These are phyloP conservation scores for Gillenia trifoliata DNA, from an alignment of 306 rosid species.

Conservation along the genomic window DNA sequence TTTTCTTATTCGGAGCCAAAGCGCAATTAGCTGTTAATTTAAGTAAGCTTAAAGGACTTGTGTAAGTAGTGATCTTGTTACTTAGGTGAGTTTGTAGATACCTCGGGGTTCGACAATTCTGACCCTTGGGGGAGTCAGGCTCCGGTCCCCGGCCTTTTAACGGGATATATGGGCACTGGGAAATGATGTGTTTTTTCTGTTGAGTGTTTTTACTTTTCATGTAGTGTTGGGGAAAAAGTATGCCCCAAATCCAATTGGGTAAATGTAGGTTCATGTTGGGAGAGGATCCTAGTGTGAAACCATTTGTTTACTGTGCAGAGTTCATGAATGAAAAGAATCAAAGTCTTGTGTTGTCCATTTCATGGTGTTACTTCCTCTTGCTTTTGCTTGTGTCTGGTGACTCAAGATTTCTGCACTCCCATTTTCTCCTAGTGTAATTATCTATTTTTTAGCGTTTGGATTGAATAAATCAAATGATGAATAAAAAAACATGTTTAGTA, in stretches of 20 bases:
- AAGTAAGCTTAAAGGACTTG: conserved; percentile 22
- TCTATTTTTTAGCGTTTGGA: too few species aligned
- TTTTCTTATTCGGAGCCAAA: conserved; percentile 39
- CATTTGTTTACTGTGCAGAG: conserved; percentile 26
- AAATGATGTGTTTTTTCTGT: conserved; percentile 20
- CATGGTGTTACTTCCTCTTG: not conserved
- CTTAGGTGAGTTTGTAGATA: conserved; percentile 40
- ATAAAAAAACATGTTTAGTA: too few species aligned
- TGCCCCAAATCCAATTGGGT: conserved; percentile 12
- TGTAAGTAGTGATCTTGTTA: conserved; percentile 28
- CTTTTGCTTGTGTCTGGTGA: not conserved
- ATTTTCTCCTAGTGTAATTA: not conserved
- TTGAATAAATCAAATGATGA: too few species aligned
- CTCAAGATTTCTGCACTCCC: not conserved
- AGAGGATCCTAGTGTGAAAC: conserved; percentile 60
- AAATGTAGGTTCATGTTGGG: conserved; percentile 49
- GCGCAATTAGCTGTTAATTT: conserved; percentile 41
- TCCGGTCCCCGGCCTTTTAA: conserved; percentile 60
- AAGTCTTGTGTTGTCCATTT: not conserved
- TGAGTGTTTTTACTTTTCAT: conserved; percentile 30
- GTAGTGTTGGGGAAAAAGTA: conserved; percentile 40
- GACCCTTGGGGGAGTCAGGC: conserved; percentile 38
- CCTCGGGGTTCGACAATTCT: conserved; percentile 49
- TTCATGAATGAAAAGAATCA: conserved; percentile 5
- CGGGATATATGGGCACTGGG: conserved; percentile 60